A percentile compares a stretch with the other conserved stretches of the same genome.
Conservation (phyloP, 1,139 yeast species). For the Scheffersomyces cryptocercus region DNA sequence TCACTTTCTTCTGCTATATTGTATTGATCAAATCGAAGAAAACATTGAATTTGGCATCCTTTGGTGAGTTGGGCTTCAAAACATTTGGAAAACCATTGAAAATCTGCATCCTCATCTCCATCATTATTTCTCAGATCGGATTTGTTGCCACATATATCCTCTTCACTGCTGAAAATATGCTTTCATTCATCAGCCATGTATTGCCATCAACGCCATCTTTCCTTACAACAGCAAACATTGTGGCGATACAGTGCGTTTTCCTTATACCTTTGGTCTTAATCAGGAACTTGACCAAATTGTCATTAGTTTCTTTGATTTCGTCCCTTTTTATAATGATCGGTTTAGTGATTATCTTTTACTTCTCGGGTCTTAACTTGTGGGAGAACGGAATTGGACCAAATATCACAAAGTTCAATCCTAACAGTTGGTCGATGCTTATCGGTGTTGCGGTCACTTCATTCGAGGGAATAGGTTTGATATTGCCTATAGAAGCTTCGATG, state of each 20-base stretch:
- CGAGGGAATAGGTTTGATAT: conserved; percentile 77
- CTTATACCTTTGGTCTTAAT: conserved; percentile 70
- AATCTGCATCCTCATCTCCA: conserved; percentile 58
- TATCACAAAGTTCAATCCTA: conserved; percentile 53
- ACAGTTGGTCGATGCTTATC: conserved; percentile 69
- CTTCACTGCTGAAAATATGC: conserved; percentile 68
- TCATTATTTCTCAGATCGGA: conserved; percentile 71
- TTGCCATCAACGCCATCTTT: conserved; percentile 8
- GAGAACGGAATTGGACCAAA: conserved; percentile 52
- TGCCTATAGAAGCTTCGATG: conserved; percentile 80
- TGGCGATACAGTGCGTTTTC: conserved; percentile 55
- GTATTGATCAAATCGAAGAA: conserved; percentile 60
- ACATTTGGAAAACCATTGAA: conserved; percentile 65
- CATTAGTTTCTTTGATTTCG: conserved; percentile 66
- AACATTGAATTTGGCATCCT: conserved; percentile 61
- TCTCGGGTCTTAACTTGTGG: conserved; percentile 48
- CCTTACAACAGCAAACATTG: conserved; percentile 35
- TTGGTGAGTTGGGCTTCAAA: conserved; percentile 70
- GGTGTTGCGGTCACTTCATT: conserved; percentile 83
- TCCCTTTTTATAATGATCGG: conserved; percentile 68
- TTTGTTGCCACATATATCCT: conserved; percentile 77
- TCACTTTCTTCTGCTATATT: conserved; percentile 72
- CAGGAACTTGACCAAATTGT: conserved; percentile 69
- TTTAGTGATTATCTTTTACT: conserved; percentile 60
- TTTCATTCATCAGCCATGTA: conserved; percentile 34